Conservation (phyloP, 2,329 filamentous ascomycete genomes). For the Macrophomina tecta region DNA sequence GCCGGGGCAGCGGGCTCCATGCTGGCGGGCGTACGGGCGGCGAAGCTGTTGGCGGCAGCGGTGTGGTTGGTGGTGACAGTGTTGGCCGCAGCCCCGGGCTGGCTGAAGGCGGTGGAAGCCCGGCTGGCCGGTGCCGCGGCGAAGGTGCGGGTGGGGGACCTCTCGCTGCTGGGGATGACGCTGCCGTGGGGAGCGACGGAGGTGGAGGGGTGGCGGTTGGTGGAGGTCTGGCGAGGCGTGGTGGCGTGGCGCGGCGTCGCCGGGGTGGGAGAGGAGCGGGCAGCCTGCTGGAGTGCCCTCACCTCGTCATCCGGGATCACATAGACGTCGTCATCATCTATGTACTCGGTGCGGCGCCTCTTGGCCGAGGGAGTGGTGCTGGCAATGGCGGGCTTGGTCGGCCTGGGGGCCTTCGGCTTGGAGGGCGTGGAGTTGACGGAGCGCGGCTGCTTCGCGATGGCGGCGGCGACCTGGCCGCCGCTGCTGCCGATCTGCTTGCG, state of each 20-base stretch:
- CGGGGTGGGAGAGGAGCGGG: background rate
- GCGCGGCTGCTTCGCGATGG: background rate
- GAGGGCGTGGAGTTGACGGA: background rate
- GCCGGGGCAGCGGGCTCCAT: background rate
- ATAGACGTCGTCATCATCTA: background rate
- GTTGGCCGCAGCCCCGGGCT: too few relatives aligned
- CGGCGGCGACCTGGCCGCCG: background rate
- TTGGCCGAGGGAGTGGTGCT: background rate
- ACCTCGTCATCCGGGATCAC: background rate
- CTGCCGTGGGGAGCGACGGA: background rate
- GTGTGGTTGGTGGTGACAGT: background rate
- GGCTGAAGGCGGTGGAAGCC: background rate
- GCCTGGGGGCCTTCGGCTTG: background rate
- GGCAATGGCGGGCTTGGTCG: too few relatives aligned
- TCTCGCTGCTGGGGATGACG: background rate
- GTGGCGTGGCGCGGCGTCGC: background rate
- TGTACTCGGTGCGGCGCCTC: background rate
- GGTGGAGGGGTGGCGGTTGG: background rate
- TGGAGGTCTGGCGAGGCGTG: background rate
- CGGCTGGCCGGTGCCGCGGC: background rate
- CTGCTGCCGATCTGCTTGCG: conserved; percentile 4
- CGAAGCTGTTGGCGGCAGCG: background rate
- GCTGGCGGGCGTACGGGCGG: background rate
- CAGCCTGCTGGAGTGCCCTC: background rate
- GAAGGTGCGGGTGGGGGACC: background rate